Conservation (phyloP, 2,329 filamentous ascomycete species). For the Clonostachys chloroleuca region DNA sequence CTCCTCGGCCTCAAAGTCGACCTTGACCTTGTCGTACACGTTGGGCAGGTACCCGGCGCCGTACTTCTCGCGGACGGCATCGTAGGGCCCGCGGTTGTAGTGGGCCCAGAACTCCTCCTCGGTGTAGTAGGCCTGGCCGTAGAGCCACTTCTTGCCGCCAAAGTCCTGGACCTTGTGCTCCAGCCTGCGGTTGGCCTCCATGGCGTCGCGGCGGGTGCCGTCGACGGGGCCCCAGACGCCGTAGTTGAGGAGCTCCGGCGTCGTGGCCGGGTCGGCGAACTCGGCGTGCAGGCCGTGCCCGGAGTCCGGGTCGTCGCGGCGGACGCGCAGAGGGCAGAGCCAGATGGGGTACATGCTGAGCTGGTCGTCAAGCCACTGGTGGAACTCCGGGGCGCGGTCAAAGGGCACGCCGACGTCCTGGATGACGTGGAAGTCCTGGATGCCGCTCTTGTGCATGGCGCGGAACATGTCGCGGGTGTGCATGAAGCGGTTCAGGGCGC, state of each 20-base stretch:
- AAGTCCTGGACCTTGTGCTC: slow-evolving; percentile 55
- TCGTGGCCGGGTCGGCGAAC: slow-evolving; percentile 28
- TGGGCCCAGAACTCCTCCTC: slow-evolving; percentile 65
- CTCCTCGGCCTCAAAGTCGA: slow-evolving; percentile 30
- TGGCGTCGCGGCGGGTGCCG: slow-evolving; percentile 34
- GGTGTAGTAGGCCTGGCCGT: slow-evolving; percentile 65
- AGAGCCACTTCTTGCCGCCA: slow-evolving; percentile 65
- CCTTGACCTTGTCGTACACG: slow-evolving; percentile 65
- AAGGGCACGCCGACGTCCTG: slow-evolving; percentile 58
- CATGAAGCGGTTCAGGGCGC: slow-evolving; percentile 56
- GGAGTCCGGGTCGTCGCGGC: slow-evolving; percentile 32
- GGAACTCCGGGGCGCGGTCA: slow-evolving; percentile 33
- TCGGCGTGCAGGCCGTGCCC: slow-evolving; percentile 41
- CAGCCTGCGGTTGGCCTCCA: slow-evolving; percentile 52
- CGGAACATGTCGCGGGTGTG: slow-evolving; percentile 63
- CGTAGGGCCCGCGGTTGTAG: slow-evolving; percentile 58
- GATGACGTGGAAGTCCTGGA: slow-evolving; percentile 56
- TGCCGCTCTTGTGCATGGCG: slow-evolving; percentile 57
- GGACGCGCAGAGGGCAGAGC: slow-evolving; percentile 47
- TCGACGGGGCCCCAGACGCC: slow-evolving; percentile 55
- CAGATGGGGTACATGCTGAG: slow-evolving; percentile 49
- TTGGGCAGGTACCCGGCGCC: slow-evolving; percentile 53
- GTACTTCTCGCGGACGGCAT: slow-evolving; percentile 53
- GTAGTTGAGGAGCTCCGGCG: slow-evolving; percentile 50
- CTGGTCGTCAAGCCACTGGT: slow-evolving; percentile 38